Evolutionary conservation across 208 protist species (phyloP).

Genomic region (Novymonas esmeraldas): DNA sequence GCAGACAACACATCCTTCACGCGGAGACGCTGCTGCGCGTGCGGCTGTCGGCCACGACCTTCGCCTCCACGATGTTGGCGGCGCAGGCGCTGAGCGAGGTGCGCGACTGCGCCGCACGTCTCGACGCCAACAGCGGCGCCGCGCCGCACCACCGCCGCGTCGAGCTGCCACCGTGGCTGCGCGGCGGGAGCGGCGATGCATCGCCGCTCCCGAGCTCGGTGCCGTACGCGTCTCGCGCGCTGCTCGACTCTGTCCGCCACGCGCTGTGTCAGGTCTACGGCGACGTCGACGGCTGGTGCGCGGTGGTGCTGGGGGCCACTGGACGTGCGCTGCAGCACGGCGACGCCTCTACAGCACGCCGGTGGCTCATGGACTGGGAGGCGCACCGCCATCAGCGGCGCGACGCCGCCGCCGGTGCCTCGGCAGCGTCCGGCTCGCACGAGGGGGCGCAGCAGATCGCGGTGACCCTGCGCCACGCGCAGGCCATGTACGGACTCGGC

Average conservation of each 20-base stretch:
- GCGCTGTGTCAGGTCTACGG: slow-evolving; percentile 37
- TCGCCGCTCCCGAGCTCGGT: background rate
- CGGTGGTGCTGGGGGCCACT: slow-evolving; percentile 15
- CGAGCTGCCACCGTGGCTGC: slow-evolving; percentile 8
- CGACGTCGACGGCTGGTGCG: slow-evolving; percentile 18
- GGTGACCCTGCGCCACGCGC: slow-evolving; percentile 35
- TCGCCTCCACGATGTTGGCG: slow-evolving; percentile 37
- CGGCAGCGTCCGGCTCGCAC: background rate
- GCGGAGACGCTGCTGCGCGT: slow-evolving; percentile 34
- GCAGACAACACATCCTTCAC: slow-evolving; percentile 24
- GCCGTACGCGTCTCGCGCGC: slow-evolving; percentile 2
- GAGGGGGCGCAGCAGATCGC: slow-evolving; percentile 8
- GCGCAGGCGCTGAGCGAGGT: slow-evolving; percentile 63
- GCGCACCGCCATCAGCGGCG: background rate
- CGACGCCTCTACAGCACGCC: slow-evolving; percentile 24
- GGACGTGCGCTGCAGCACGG: slow-evolving; percentile 24
- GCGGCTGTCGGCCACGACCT: slow-evolving; percentile 40
- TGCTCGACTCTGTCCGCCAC: slow-evolving; percentile 34
- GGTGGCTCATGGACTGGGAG: slow-evolving; percentile 32
- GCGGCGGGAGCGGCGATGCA: background rate
- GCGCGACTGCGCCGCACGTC: slow-evolving; percentile 27
- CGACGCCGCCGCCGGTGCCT: background rate
- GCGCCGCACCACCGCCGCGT: background rate
- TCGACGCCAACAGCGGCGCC: background rate
- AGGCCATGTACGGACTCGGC: slow-evolving; percentile 32